A percentile compares a stretch with the other conserved stretches of the same genome.
Evolutionary conservation across 495 filamentous ascomycete genomes (phyloP).

Genomic region (Cercophora newfieldiana): DNA sequence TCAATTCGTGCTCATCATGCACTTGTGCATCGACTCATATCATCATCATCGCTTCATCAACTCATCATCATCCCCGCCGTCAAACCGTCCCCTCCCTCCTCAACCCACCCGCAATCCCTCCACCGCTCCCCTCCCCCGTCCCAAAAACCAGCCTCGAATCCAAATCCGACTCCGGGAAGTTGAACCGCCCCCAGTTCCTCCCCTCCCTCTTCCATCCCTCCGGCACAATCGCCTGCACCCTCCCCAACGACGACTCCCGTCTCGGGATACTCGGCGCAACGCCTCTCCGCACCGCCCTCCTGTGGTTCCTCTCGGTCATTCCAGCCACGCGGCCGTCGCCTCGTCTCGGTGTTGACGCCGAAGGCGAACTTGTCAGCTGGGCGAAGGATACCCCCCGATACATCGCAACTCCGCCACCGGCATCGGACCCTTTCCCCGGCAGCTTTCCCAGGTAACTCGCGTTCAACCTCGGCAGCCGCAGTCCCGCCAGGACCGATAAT

Average conservation of each 20-base stretch:
- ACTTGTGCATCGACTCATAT: too few relatives aligned
- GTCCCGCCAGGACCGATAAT: not conserved
- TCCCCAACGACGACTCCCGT: not conserved
- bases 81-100: not conserved
- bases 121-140: too few relatives aligned
- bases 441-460: too few relatives aligned
- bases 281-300: not conserved
- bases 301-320: not conserved
- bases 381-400: too few relatives aligned
- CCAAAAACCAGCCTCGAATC: not conserved
- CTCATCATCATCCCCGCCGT: not conserved
- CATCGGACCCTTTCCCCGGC: too few relatives aligned
- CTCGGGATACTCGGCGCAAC: not conserved
- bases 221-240: not conserved
- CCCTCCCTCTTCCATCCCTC: not conserved
- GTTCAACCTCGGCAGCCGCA: not conserved
- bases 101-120: not conserved
- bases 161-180: not conserved
- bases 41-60: too few relatives aligned
- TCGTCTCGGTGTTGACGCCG: too few relatives aligned
- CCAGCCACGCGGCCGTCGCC: too few relatives aligned
- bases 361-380: too few relatives aligned
- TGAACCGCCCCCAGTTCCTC: not conserved
- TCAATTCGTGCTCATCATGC: too few relatives aligned
- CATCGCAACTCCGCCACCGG: too few relatives aligned